A percentile compares a stretch with the other conserved stretches of the same genome.
Evolutionary conservation across 345 rosid genomes (phyloP).

Genomic region (Eucalyptus shirleyi): DNA sequence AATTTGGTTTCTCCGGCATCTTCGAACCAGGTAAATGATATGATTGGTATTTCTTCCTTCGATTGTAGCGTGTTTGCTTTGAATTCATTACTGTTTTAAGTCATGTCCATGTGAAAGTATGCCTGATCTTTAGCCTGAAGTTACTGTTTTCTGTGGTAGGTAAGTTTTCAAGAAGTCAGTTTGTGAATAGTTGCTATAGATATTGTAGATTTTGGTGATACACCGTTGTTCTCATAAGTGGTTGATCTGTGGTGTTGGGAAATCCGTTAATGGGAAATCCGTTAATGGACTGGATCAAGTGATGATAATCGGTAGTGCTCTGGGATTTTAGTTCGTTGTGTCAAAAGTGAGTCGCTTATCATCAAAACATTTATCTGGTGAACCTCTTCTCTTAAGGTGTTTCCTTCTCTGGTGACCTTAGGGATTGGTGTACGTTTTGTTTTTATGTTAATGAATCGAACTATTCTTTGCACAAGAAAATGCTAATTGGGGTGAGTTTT

Average conservation of each 20-base stretch:
- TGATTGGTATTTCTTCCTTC: background rate
- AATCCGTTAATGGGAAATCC: background rate
- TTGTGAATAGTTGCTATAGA: background rate
- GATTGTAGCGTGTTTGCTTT: background rate
- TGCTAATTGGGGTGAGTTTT: background rate
- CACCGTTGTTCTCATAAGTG: background rate
- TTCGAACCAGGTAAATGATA: conserved; percentile 42
- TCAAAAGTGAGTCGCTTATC: background rate
- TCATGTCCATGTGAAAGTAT: background rate
- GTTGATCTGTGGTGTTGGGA: background rate
- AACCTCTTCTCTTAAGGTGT: background rate
- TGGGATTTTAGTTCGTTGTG: background rate
- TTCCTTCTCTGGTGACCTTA: background rate
- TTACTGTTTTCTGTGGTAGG: background rate
- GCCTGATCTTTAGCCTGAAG: background rate
- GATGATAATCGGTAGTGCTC: background rate
- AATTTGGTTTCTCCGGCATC: conserved; percentile 33
- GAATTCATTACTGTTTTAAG: background rate
- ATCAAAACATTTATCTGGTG: background rate
- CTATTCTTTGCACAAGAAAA: background rate
- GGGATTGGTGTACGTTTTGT: background rate
- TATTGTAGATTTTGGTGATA: background rate
- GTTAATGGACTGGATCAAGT: background rate
- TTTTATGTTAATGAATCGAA: background rate
- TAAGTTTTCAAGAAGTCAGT: background rate